Percentiles rank a stretch among this genome's conserved stretches.
Conservation (phyloP, 2,329 filamentous ascomycete genomes). For the Alternaria sp. region DNA sequence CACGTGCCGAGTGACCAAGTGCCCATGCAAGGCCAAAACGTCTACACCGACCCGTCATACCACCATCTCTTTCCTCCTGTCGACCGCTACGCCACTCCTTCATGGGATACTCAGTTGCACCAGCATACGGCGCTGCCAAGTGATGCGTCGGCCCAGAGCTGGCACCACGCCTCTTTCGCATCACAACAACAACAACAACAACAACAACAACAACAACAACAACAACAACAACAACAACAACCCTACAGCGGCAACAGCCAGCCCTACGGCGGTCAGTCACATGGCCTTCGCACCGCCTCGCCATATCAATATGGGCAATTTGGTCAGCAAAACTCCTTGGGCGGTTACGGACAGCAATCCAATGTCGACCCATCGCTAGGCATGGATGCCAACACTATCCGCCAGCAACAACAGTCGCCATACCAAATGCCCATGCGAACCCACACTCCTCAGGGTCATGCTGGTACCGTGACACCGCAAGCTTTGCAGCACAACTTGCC, state of each 20-base stretch:
- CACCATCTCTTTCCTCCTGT: conserved; percentile 40
- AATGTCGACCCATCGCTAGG: conserved; percentile 42
- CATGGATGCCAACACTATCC: conserved; percentile 36
- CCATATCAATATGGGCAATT: conserved; percentile 49
- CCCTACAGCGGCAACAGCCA: conserved; percentile 36
- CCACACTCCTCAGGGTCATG: conserved; percentile 34
- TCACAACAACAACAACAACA: no score
- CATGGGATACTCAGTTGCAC: conserved; percentile 44
- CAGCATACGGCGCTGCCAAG: conserved; percentile 36
- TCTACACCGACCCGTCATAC: conserved; percentile 46
- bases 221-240: conserved; percentile 24
- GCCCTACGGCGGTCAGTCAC: conserved; percentile 34
- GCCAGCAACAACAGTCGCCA: conserved; percentile 45
- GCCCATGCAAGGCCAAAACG: conserved; percentile 43
- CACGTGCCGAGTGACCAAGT: conserved; percentile 50
- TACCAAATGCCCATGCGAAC: conserved; percentile 40
- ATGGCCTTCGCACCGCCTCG: conserved; percentile 40
- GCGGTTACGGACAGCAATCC: conserved; percentile 37
- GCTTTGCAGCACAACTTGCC: conserved; percentile 39
- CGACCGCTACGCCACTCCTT: conserved; percentile 43
- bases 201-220: conserved; percentile 26
- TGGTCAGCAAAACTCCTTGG: conserved; percentile 31
- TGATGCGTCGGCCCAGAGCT: conserved; percentile 29
- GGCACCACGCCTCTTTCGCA: conserved; percentile 40
- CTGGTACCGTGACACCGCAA: conserved; percentile 43